Base-by-base conservation (phyloP, 2,329 filamentous ascomycete species). In the Metarhizium brunneum region DNA sequence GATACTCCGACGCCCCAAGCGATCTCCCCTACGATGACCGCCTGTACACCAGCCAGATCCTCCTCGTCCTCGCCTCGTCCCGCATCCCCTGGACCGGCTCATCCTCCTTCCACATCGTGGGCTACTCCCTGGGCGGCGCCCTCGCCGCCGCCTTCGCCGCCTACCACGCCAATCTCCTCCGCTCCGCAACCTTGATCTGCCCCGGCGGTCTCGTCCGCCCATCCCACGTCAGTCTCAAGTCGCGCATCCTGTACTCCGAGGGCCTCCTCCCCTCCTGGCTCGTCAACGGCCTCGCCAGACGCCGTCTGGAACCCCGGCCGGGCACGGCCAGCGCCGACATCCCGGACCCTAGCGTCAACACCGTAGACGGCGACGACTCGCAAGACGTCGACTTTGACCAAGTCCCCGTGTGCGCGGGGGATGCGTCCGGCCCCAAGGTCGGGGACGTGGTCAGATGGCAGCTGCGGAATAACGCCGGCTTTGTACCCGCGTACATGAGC, bases 111-210 rank as follows among this genome's bases (percentile, higher is more conserved):
- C 82, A 84, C 58, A 72, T 95, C 6, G 71, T 91, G 3, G 90
- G 90, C 2, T 95, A 94, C 68, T 91, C 87, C 0, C 76, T 95
- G 0, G 90, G 90, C 49, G 90, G 90, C 40, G 87, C 86, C 14
- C 80, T 95, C 45, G 79, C 81, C 1, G 84, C 83, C 10, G 77
- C 83, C 20, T 92, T 94, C 65, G 80, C 87, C 1, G 78, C 80
- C 1, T 83, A 83, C 65, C 88, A 90, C 64, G 82, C 87, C 0
- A 70, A 81, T 42, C 72, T 87, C 45, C 71, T 92, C 13, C 76
- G 77, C 6, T 83, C 80, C 4, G 72, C 91, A 16, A 75, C 84
- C 4, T 76, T 92, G 18, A 70, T 92, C 43, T 86, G 86, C 0
- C 84, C 86, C 0, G 76, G 82, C 2, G 89, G 89, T 0, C 72